Base-by-base conservation (phyloP, 2,329 filamentous ascomycete genomes). In the Aspergillus neoniger region DNA sequence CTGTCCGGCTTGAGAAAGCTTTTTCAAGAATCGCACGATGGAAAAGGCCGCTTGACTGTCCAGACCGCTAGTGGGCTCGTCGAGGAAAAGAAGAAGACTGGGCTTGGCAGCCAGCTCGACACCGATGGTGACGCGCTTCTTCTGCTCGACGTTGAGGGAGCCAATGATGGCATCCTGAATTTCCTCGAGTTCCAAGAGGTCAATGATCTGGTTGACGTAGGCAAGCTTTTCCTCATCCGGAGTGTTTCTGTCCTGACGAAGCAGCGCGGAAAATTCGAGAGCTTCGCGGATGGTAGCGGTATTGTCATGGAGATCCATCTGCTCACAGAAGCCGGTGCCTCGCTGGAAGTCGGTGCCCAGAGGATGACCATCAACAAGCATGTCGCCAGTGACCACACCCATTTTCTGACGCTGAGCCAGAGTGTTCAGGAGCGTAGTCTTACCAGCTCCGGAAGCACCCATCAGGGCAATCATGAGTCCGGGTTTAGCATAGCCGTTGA, bases 391-490 rank as follows among this genome's bases (percentile, higher is more conserved):
- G 2, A 90, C 81, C 10, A 88, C 81, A 59, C 89, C 88, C 57
- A 80, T 82, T 15, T 80, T 87, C 72, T 92, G 88, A 2, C 91
- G 85, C 69, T 93, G 90, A 0, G 90, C 87, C 2, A 91, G 77
- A 0, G 89, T 91, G 74, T 95, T 92, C 17, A 96, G 81, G 0
- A 96, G 79, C 0, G 91, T 95, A 0, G 91, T 93, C 77, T 96
- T 96, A 12, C 91, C 92, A 8, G 92, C 91, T 47, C 90, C 91
- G 4, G 86, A 91, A 1, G 89, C 90, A 57, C 92, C 92, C 82
- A 95, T 91, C 1, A 96, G 79, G 0, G 91, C 91, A 47, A 91
- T 87, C 84, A 96, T 88, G 17, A 89, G 77, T 17, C 91, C 91
- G 1, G 91, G 91, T 69, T 92, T 92, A 1, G 87, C 91, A 66